phyloP scores from a whole-genome alignment of 805 yeast species.

The Yarrowia keelungensis region DNA sequence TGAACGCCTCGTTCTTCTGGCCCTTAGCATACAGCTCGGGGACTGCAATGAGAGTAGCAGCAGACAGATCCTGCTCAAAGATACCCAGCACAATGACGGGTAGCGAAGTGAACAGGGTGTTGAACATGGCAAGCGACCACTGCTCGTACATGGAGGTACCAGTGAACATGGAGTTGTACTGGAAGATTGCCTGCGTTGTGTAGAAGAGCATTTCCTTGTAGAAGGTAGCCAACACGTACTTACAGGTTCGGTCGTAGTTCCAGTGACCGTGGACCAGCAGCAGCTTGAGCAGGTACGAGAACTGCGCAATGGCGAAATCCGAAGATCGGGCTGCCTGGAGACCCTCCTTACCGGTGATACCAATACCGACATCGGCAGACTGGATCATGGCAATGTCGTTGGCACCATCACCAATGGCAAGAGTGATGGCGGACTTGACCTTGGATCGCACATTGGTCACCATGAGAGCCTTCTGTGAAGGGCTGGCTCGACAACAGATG shows the following conservation, averaged over 20 bases:
- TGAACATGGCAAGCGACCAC: conserved; percentile 97
- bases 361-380: conserved; percentile 97
- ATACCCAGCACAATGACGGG: conserved; percentile 94
- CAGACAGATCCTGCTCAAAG: conserved; percentile 88
- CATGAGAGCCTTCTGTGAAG: conserved; percentile 93
- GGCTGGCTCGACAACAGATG: conserved; percentile 94
- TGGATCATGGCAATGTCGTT: conserved; percentile 99
- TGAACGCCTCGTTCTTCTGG: conserved; percentile 74
- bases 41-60: conserved; percentile 85
- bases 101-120: conserved; percentile 90
- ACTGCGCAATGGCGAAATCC: conserved; percentile 95
- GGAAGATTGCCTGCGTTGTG: conserved; percentile 85
- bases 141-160: conserved; percentile 94
- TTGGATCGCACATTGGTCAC: conserved; percentile 80
- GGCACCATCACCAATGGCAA: conserved; percentile 99
- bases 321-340: conserved; percentile 95
- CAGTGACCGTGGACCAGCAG: conserved; percentile 94
- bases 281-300: conserved; percentile 80
- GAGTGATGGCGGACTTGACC: conserved; percentile 73
- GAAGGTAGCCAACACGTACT: conserved; percentile 90
- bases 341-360: conserved; percentile 97
- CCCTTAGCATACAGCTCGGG: conserved; percentile 90
- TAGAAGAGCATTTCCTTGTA: conserved; percentile 93
- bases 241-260: conserved; percentile 89
- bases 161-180: conserved; percentile 83